Percentiles rank a stretch among this genome's conserved stretches.
Conservation (phyloP, 2,329 filamentous ascomycete species). For the Colletotrichum lupini region DNA sequence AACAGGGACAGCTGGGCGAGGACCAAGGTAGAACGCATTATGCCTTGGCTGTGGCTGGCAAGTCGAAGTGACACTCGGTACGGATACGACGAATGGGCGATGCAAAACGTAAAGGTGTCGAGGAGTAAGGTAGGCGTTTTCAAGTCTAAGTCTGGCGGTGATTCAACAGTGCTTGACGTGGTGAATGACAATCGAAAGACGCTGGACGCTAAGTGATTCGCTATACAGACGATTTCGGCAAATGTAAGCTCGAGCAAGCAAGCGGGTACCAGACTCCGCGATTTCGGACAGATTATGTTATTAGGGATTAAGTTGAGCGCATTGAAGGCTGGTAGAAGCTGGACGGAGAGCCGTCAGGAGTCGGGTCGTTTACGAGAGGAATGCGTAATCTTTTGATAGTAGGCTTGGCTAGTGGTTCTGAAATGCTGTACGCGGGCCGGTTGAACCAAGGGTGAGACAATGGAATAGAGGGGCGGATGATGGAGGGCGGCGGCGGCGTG, state of each 20-base stretch:
- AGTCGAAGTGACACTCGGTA: background rate
- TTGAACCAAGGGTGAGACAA: constrained; percentile 35
- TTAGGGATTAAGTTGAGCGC: constrained; percentile 34
- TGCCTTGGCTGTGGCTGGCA: constrained; percentile 31
- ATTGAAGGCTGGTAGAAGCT: constrained; percentile 19
- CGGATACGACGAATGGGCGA: background rate
- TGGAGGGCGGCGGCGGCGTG: constrained; percentile 16
- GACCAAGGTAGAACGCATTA: constrained; percentile 57
- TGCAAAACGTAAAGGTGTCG: background rate
- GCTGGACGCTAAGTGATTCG: background rate
- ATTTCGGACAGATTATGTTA: constrained; percentile 33
- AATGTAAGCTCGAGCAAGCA: background rate
- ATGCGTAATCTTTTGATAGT: constrained; percentile 25
- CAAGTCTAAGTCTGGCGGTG: background rate
- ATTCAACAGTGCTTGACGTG: background rate
- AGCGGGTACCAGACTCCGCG: constrained; percentile 36
- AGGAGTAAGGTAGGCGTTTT: background rate
- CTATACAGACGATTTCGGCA: constrained; percentile 1
- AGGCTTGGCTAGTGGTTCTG: constrained; percentile 19
- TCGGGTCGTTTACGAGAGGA: constrained; percentile 24
- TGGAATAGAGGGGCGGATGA: constrained; percentile 11
- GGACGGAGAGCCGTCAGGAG: background rate
- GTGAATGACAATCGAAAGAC: background rate
- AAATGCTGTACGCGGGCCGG: constrained; percentile 33
- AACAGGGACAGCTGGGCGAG: constrained; percentile 57